phyloP scores from a whole-genome alignment of 2,329 filamentous ascomycete species.

The Nemania bipapillata region DNA sequence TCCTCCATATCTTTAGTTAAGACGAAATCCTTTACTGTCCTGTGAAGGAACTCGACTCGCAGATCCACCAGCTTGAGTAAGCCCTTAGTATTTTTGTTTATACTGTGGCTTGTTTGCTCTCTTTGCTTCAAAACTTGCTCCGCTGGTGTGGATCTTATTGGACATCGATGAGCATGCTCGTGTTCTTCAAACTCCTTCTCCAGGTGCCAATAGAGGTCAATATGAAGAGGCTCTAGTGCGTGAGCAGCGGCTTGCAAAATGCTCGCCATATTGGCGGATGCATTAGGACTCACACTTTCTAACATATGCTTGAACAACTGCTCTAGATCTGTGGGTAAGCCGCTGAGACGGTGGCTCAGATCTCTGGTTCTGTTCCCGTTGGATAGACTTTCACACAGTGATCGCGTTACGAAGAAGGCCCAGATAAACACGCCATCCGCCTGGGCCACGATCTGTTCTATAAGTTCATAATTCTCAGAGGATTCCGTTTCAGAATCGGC shows the following conservation, averaged over 20 bases:
- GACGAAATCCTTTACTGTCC: conserved; percentile 16
- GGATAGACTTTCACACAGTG: conserved; percentile 42
- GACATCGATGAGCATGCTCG: background rate
- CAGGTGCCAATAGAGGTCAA: background rate
- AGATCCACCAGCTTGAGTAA: background rate
- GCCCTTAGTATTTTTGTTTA: conserved; percentile 12
- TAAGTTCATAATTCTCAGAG: background rate
- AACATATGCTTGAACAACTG: conserved; percentile 41
- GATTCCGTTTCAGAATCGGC: background rate
- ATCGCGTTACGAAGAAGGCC: conserved; percentile 46
- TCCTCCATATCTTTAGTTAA: conserved; percentile 1
- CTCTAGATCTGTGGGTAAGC: conserved; percentile 38
- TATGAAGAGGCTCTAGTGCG: background rate
- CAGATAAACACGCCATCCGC: conserved; percentile 37
- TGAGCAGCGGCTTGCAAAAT: background rate
- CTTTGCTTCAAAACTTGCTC: background rate
- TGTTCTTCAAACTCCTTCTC: background rate
- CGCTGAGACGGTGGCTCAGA: conserved; percentile 28
- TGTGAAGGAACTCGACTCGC: conserved; percentile 10
- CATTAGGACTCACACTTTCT: conserved; percentile 31
- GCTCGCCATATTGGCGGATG: conserved; percentile 13
- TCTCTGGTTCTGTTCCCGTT: conserved; percentile 38
- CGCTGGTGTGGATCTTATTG: background rate
- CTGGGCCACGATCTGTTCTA: background rate
- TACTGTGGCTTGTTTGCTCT: background rate